A percentile compares a stretch with the other conserved stretches of the same genome.
phyloP scores from a whole-genome alignment of 352 stramenopile genomes.

The Globisporangium alternatum region DNA sequence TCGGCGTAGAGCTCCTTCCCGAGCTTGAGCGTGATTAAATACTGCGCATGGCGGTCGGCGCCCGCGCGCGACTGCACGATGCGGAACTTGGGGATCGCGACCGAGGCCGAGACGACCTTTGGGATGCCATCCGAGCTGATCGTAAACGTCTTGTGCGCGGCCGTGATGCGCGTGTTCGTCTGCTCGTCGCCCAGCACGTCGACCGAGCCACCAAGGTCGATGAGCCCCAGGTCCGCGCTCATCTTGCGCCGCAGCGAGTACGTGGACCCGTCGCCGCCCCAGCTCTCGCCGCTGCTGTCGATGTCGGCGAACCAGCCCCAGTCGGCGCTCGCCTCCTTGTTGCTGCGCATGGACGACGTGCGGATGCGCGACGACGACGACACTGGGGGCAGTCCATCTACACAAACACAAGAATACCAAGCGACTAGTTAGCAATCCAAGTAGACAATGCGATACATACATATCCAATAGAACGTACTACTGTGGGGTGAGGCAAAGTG shows the following conservation, averaged over 20 bases:
- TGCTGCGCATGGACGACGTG: conserved; percentile 20
- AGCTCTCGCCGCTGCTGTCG: conserved; percentile 83
- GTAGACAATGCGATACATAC: conserved; percentile 7
- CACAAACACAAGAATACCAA: conserved; percentile 10
- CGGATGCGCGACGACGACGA: conserved; percentile 62
- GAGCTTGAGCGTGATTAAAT: conserved; percentile 86
- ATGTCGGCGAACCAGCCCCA: conserved; percentile 90
- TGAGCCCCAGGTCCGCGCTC: conserved; percentile 68
- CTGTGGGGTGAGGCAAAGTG: conserved; percentile 74
- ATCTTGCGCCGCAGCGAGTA: conserved; percentile 59
- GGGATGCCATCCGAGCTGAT: conserved; percentile 69
- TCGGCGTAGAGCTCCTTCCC: conserved; percentile 85
- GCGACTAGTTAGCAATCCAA: conserved; percentile 20
- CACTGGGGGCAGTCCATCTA: conserved; percentile 41
- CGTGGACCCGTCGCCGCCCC: conserved; percentile 65
- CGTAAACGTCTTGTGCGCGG: conserved; percentile 85
- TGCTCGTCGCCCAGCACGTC: conserved; percentile 84
- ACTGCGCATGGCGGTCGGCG: conserved; percentile 81
- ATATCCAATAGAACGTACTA: conserved; percentile 12
- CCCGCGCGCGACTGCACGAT: conserved; percentile 83
- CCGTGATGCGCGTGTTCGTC: conserved; percentile 78
- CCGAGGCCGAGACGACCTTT: conserved; percentile 74
- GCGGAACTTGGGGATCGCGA: conserved; percentile 87
- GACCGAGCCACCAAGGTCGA: conserved; percentile 55
- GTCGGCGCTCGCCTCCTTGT: conserved; percentile 77